These are phyloP conservation scores for Pestalotiopsis sp. DNA, from an alignment of 2,329 filamentous ascomycete species.

Conservation along the genomic window DNA sequence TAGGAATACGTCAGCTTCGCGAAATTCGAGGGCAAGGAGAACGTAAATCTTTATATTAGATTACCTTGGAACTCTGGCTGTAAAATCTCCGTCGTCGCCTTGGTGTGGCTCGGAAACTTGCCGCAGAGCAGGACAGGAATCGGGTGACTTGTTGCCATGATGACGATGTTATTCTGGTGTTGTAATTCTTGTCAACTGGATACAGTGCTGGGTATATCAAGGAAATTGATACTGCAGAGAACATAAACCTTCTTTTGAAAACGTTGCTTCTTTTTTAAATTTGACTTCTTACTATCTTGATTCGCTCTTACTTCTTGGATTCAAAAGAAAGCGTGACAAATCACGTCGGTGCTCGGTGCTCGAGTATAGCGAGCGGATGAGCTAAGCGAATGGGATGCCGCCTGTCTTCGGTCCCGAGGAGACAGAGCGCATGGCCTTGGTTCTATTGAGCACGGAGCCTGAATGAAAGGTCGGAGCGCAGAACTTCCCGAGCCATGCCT, in stretches of 20 bases:
- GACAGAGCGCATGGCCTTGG: not conserved
- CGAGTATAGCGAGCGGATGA: not conserved
- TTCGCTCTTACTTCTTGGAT: not conserved
- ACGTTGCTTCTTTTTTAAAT: not conserved
- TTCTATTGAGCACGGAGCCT: not conserved
- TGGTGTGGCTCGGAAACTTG: constrained; percentile 12
- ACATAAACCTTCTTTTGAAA: not conserved
- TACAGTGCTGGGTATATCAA: not conserved
- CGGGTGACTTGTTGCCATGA: constrained; percentile 7
- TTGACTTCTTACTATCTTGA: not conserved
- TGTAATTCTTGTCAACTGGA: not conserved
- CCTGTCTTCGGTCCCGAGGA: not conserved
- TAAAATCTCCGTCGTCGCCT: constrained; percentile 14
- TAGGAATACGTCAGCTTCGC: not conserved
- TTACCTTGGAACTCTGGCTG: constrained; percentile 13
- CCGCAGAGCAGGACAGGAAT: constrained; percentile 16
- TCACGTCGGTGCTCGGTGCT: constrained; percentile 2
- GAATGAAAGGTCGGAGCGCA: not conserved
- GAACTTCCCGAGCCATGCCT: no score
- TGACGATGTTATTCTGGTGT: not conserved
- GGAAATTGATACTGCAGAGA: no score
- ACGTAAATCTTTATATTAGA: no score
- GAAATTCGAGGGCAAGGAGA: not conserved
- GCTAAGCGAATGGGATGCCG: not conserved
- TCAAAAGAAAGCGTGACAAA: not conserved